Percentiles rank a stretch among this genome's conserved stretches.
Evolutionary conservation across 2,329 filamentous ascomycete species (phyloP).

Genomic region (Exophiala spinifera): DNA sequence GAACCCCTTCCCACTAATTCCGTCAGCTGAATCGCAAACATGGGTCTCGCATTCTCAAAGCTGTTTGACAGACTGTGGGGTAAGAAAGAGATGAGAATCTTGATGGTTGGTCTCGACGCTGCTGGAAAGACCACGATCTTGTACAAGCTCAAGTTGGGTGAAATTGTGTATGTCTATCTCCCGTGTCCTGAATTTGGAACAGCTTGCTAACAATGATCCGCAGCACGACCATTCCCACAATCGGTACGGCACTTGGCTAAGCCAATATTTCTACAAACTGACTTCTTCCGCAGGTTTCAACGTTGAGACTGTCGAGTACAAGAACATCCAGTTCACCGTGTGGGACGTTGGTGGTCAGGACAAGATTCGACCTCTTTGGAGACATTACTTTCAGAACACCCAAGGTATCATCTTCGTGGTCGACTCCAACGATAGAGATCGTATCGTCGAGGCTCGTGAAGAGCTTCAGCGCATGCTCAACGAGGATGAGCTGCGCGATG

Average conservation of each 20-base stretch:
- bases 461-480: constrained; percentile 98
- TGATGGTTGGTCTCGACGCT: constrained; percentile 99
- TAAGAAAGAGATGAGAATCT: constrained; percentile 99
- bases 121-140: constrained; percentile 99
- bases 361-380: constrained; percentile 99
- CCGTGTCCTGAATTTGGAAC: not conserved
- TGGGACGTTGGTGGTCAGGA: constrained; percentile 99
- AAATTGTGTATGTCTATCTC: constrained; percentile 30
- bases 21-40: constrained; percentile 54
- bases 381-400: constrained; percentile 99
- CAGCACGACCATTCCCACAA: constrained; percentile 98
- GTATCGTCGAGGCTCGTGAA: constrained; percentile 93
- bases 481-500: constrained; percentile 97
- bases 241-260: constrained; percentile 58
- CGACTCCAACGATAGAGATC: constrained; percentile 97
- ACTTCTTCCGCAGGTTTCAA: constrained; percentile 73
- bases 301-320: constrained; percentile 99
- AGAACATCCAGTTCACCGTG: constrained; percentile 99
- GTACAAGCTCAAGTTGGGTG: constrained; percentile 98
- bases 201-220: constrained; percentile 9
- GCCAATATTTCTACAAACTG: constrained; percentile 10
- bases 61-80: constrained; percentile 94
- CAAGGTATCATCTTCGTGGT: constrained; percentile 99
- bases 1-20: constrained; percentile 20
- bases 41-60: constrained; percentile 98